A percentile compares a stretch with the other conserved stretches of the same genome.
phyloP scores from a whole-genome alignment of 1,284 basidiomycete species.

The Pyrrhoderma lamaoense region DNA sequence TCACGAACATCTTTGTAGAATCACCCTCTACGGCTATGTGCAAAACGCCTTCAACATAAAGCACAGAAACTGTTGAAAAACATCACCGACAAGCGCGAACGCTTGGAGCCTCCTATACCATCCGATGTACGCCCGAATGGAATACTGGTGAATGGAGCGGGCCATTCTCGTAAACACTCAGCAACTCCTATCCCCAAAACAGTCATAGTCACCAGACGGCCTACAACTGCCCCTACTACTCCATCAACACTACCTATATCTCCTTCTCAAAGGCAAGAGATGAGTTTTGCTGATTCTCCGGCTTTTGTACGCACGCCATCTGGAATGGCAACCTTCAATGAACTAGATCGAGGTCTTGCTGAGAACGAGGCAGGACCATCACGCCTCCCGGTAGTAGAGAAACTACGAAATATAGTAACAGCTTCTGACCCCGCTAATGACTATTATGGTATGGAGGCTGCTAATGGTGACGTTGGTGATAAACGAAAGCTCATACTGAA shows the following conservation, averaged over 20 bases:
- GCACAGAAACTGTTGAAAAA: slow-evolving; percentile 80
- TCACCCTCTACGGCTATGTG: slow-evolving; percentile 79
- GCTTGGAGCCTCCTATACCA: slow-evolving; percentile 55
- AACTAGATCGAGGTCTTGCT: slow-evolving; percentile 46
- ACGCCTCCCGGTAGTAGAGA: slow-evolving; percentile 26
- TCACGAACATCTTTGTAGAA: slow-evolving; percentile 29
- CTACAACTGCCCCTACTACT: neutral
- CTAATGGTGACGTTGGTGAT: slow-evolving; percentile 35
- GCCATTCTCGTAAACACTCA: slow-evolving; percentile 21
- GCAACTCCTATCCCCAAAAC: slow-evolving; percentile 22
- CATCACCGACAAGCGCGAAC: slow-evolving; percentile 83
- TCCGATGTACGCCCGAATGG: slow-evolving; percentile 30
- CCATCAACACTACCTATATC: slow-evolving; percentile 2
- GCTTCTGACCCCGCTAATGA: slow-evolving; percentile 28
- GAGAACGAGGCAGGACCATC: slow-evolving; percentile 16
- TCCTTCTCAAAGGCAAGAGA: slow-evolving; percentile 24
- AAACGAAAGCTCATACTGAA: slow-evolving; percentile 55
- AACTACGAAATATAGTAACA: slow-evolving; percentile 37
- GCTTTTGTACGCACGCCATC: slow-evolving; percentile 74
- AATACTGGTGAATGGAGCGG: slow-evolving; percentile 32
- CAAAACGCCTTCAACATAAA: slow-evolving; percentile 69
- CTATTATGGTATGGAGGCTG: slow-evolving; percentile 28
- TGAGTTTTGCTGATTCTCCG: slow-evolving; percentile 53
- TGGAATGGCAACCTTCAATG: slow-evolving; percentile 60
- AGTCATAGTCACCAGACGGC: slow-evolving; percentile 3